phyloP scores from a whole-genome alignment of 106 monocot genomes.

The Apostasia shenzhenica region DNA sequence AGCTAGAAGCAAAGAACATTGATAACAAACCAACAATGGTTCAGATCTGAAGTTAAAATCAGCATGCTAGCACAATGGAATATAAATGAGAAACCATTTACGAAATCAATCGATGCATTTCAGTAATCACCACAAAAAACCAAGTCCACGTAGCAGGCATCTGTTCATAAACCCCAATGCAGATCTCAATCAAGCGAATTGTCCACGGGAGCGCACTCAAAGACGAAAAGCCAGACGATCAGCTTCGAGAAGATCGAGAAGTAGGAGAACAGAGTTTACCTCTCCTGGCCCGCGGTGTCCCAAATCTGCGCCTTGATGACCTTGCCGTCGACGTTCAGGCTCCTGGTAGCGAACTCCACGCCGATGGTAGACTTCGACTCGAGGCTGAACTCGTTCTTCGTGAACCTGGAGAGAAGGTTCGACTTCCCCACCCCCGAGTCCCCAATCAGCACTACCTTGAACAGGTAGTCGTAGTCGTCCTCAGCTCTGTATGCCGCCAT shows the following conservation, averaged over 20 bases:
- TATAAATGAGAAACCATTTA: too few relatives aligned
- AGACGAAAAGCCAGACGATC: neutral
- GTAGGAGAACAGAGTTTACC: neutral
- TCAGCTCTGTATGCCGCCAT: conserved; percentile 9
- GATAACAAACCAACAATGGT: neutral
- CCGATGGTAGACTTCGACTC: conserved; percentile 13
- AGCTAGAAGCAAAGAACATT: neutral
- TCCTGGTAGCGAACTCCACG: conserved; percentile 12
- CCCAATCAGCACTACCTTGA: conserved; percentile 8
- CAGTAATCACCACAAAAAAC: too few relatives aligned
- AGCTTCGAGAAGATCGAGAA: neutral
- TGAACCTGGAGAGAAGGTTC: conserved; percentile 37
- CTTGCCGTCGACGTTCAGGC: conserved; percentile 5
- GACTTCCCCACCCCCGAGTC: conserved; percentile 48
- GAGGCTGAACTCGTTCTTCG: conserved; percentile 14
- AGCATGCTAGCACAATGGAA: neutral
- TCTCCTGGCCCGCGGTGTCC: conserved; percentile 51
- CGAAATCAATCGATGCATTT: too few relatives aligned
- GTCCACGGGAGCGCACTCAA: neutral
- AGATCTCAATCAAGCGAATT: neutral
- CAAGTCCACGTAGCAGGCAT: neutral
- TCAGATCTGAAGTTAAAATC: neutral
- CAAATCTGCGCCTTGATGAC: conserved; percentile 43
- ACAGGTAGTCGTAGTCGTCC: conserved; percentile 17
- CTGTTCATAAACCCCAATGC: neutral